Evolutionary conservation across 192 early-diverging fungal species (phyloP).

Genomic region (Linnemannia hyalina): DNA sequence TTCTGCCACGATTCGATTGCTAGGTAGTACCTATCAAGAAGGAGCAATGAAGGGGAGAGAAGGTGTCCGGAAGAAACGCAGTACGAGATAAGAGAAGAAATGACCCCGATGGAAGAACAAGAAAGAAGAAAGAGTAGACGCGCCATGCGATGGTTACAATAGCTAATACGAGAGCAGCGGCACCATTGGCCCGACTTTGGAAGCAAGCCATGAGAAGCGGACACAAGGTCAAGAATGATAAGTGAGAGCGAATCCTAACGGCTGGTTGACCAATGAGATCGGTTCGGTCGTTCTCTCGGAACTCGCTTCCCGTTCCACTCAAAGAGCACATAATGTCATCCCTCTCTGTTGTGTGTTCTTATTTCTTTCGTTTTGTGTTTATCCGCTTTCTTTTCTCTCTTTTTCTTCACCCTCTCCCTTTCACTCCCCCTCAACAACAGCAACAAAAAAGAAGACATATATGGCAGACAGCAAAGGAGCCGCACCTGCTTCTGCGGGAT

Average conservation of each 20-base stretch:
- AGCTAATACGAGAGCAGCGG: background rate
- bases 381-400: background rate
- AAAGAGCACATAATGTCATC: too few relatives aligned
- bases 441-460: background rate
- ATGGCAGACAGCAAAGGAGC: constrained; percentile 7
- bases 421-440: background rate
- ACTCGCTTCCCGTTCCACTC: background rate
- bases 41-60: too few relatives aligned
- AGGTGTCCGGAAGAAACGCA: too few relatives aligned
- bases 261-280: background rate
- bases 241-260: background rate
- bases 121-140: background rate
- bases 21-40: too few relatives aligned
- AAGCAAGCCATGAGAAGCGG: background rate
- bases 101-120: background rate
- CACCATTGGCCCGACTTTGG: background rate
- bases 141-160: background rate
- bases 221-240: background rate
- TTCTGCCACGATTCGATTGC: too few relatives aligned
- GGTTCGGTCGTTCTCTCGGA: constrained; percentile 8
- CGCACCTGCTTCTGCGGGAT: background rate
- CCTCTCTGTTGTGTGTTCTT: background rate
- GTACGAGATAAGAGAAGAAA: too few relatives aligned
- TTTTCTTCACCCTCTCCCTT: background rate
- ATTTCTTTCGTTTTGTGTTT: background rate